Conservation (phyloP, 768 basidiomycete genomes). For the Dentipellis sp. region DNA sequence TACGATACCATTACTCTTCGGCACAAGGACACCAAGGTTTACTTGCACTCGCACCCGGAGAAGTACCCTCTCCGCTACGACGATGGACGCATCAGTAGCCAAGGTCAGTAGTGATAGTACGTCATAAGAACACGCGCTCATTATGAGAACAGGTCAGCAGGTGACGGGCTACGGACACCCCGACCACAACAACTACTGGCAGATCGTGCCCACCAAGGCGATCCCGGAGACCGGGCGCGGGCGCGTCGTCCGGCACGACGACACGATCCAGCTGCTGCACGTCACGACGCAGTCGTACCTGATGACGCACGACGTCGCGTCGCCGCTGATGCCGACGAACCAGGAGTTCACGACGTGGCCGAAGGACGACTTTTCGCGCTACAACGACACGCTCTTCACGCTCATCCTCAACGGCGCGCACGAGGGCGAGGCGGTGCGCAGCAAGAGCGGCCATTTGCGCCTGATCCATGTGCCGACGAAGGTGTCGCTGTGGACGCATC, state of each 20-base stretch:
- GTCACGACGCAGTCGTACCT: constrained; percentile 75
- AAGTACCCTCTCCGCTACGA: constrained; percentile 90
- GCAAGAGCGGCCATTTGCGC: constrained; percentile 88
- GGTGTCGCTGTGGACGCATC: constrained; percentile 92
- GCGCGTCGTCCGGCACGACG: constrained; percentile 83
- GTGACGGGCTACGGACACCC: constrained; percentile 93
- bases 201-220: constrained; percentile 89
- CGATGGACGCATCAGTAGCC: constrained; percentile 90
- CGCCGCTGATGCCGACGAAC: constrained; percentile 94
- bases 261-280: constrained; percentile 84
- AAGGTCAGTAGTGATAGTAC: constrained; percentile 40
- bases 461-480: constrained; percentile 83
- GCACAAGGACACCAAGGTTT: constrained; percentile 91
- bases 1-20: constrained; percentile 80
- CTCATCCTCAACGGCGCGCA: constrained; percentile 63
- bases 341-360: constrained; percentile 96
- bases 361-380: constrained; percentile 64
- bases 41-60: constrained; percentile 88
- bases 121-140: neutral
- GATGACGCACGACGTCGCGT: constrained; percentile 95
- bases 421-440: constrained; percentile 82
- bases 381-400: constrained; percentile 87
- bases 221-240: constrained; percentile 91
- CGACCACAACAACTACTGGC: constrained; percentile 94
- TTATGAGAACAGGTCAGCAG: constrained; percentile 61